Base-by-base conservation (phyloP, 2,329 filamentous ascomycete species). In the Penicillium sp. region DNA sequence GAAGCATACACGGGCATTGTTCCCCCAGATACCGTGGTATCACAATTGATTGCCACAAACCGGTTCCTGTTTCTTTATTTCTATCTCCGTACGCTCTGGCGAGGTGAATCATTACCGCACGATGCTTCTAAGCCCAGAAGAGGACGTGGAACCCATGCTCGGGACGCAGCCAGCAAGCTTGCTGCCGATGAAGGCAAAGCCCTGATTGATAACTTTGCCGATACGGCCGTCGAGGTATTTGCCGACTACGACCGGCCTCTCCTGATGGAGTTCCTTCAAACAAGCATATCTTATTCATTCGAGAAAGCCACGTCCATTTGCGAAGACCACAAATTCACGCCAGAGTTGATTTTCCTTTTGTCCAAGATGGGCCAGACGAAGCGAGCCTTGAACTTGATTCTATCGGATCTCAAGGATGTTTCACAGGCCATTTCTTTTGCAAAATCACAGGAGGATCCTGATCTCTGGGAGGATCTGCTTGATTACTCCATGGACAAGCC, bases 401-500 rank as follows among this genome's bases (percentile, higher is more conserved):
- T 97, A 60, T 91, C 96, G 66, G 87, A 91, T n/a, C 82, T 99
- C 5, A 87, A 87, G 56, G 90, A 99, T 70, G 92, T 97, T 48
- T 89, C 88, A 48, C 92, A 94, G 64, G 94, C 94, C 9, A 99
- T 99, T 64, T 84, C 88, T 1, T 99, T 99, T 68, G 92, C 92
- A 52, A 97, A 97, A 72, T 88, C 92, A 59, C 92, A 97, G 69
- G 87, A 94, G 61, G 92, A 97, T 66, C 86, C 88, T 0, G 92
- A 97, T 65, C 81, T 99, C 0, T 99, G 94, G 94, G 89, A 96
- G 61, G 92, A 97, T 68, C 81, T 99, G 8, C 83, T 99, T 6
- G 86, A 93, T 65, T 97, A 97, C 73, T 93, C 89, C 58, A 97
- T 99, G 94, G 92, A 97, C 76, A 96, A 97, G 69, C 94, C 94